Percentiles rank a stretch among this genome's conserved stretches.
phyloP scores from a whole-genome alignment of 352 stramenopile species.

The Pythium phragmiticola region DNA sequence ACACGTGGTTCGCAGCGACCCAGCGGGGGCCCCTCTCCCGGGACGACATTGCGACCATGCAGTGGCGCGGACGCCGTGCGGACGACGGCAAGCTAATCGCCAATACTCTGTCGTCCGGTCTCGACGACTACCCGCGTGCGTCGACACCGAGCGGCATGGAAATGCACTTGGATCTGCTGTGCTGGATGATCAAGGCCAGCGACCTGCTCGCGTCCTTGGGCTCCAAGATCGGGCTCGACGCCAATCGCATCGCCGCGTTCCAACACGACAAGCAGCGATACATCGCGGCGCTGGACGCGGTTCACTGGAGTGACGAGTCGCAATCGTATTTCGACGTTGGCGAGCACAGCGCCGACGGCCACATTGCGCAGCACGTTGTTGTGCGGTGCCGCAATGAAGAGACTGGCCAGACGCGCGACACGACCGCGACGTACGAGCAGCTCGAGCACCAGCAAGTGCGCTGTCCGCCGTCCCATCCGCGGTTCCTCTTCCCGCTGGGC shows the following conservation, averaged over 20 bases:
- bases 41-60: constrained; percentile 41
- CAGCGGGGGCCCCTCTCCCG: constrained; percentile 46
- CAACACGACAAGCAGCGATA: constrained; percentile 32
- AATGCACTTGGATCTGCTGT: constrained; percentile 89
- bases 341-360: constrained; percentile 69
- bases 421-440: constrained; percentile 35
- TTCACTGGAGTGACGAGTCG: constrained; percentile 70
- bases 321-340: constrained; percentile 83
- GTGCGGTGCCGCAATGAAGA: constrained; percentile 64
- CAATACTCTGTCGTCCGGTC: constrained; percentile 90
- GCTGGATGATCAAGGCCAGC: constrained; percentile 87
- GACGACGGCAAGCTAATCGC: constrained; percentile 82
- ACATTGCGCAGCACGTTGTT: constrained; percentile 63
- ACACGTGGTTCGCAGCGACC: constrained; percentile 70
- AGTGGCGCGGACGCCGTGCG: constrained; percentile 74
- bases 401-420: constrained; percentile 38
- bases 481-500: constrained; percentile 75
- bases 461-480: constrained; percentile 62
- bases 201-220: constrained; percentile 53
- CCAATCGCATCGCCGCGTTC: neutral
- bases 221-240: constrained; percentile 27
- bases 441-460: constrained; percentile 34
- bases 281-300: constrained; percentile 40
- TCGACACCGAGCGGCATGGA: constrained; percentile 73
- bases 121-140: constrained; percentile 92